Percentiles rank a stretch among this genome's conserved stretches.
Evolutionary conservation across 2,329 filamentous ascomycete species (phyloP).

Genomic region (Penicillium crustosum): DNA sequence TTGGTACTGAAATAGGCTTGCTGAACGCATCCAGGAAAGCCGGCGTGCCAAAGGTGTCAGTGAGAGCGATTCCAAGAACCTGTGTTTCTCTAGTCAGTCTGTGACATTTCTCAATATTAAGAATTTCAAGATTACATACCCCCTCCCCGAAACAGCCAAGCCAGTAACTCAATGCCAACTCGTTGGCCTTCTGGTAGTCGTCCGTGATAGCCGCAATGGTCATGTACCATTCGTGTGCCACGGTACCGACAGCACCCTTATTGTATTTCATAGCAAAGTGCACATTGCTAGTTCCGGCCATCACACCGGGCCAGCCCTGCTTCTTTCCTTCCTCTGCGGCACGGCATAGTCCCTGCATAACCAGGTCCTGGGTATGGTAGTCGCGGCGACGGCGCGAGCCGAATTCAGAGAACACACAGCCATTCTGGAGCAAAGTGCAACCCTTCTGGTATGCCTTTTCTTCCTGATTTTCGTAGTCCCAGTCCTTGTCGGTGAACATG

Average conservation of each 20-base stretch:
- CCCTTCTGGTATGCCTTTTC: constrained; percentile 84
- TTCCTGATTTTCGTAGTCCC: constrained; percentile 83
- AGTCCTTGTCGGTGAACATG: constrained; percentile 91
- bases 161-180: constrained; percentile 84
- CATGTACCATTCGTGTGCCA: constrained; percentile 99
- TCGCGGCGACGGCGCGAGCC: constrained; percentile 85
- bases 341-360: constrained; percentile 79
- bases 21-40: constrained; percentile 84
- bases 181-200: constrained; percentile 81
- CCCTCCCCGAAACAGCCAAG: constrained; percentile 84
- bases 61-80: constrained; percentile 83
- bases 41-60: constrained; percentile 92
- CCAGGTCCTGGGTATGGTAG: constrained; percentile 90
- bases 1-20: constrained; percentile 55
- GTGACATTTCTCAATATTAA: background rate
- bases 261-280: constrained; percentile 93
- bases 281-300: constrained; percentile 92
- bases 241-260: constrained; percentile 80
- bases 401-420: constrained; percentile 91
- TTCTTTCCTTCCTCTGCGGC: constrained; percentile 70
- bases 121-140: constrained; percentile 36
- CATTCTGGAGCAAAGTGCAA: constrained; percentile 70
- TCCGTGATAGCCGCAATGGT: constrained; percentile 87
- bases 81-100: constrained; percentile 20
- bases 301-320: constrained; percentile 66